Evolutionary conservation across 805 yeast genomes (phyloP).

Genomic region (Pichia pseudocactophila): DNA sequence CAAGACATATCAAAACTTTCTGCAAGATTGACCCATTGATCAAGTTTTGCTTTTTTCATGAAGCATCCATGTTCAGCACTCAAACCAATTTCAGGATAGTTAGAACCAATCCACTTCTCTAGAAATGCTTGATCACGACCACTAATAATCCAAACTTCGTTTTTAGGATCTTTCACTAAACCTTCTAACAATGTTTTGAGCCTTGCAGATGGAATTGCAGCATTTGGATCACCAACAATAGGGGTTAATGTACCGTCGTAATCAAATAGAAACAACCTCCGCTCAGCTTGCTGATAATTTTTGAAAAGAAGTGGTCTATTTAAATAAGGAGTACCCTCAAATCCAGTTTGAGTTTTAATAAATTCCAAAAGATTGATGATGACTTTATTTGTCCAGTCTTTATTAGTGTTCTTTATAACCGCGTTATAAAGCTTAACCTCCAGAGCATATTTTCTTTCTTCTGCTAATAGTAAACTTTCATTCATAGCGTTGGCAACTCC

Average conservation of each 20-base stretch:
- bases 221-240: constrained; percentile 94
- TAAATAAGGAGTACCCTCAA: constrained; percentile 70
- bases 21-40: constrained; percentile 77
- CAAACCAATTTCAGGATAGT: constrained; percentile 57
- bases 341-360: constrained; percentile 30
- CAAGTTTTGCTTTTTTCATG: constrained; percentile 59
- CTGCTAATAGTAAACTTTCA: constrained; percentile 50
- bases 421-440: constrained; percentile 50
- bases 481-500: constrained; percentile 84
- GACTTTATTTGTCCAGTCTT: constrained; percentile 67
- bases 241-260: constrained; percentile 98
- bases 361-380: constrained; percentile 32
- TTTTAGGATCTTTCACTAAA: constrained; percentile 65
- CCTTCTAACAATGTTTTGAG: constrained; percentile 49
- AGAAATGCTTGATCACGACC: constrained; percentile 91
- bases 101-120: constrained; percentile 77
- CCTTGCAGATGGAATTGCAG: constrained; percentile 86
- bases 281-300: constrained; percentile 49
- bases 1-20: constrained; percentile 85
- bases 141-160: constrained; percentile 89
- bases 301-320: constrained; percentile 58
- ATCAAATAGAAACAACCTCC: constrained; percentile 82
- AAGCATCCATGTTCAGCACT: constrained; percentile 98
- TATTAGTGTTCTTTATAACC: constrained; percentile 65
- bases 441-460: constrained; percentile 34